phyloP scores from a whole-genome alignment of 495 filamentous ascomycete species.

The Neurospora sp. region DNA sequence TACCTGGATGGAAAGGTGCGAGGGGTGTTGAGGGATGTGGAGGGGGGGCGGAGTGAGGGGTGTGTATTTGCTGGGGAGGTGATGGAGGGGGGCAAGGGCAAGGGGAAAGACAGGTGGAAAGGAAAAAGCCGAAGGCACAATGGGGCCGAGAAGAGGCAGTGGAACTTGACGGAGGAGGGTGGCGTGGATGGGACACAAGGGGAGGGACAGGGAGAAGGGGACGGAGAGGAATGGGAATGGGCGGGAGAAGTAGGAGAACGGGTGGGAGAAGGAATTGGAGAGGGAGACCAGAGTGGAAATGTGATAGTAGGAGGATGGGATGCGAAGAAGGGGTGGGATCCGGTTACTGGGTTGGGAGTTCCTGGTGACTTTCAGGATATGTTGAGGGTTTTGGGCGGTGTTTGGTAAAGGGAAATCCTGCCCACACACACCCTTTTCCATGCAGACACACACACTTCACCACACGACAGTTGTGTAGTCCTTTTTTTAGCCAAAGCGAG shows the following conservation, averaged over 20 bases:
- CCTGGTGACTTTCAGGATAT: neutral
- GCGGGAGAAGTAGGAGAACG: neutral
- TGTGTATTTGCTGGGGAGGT: slow-evolving; percentile 21
- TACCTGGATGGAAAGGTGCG: slow-evolving; percentile 17
- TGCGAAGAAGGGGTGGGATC: neutral
- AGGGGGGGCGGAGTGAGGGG: slow-evolving; percentile 20
- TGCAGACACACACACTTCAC: too few species aligned
- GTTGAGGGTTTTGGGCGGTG: neutral
- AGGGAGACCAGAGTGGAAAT: neutral
- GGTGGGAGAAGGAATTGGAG: neutral
- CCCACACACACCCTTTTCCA: too few species aligned
- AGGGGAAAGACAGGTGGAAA: neutral
- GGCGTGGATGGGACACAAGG: neutral
- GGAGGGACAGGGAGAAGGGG: rapidly evolving
- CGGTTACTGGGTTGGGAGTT: neutral
- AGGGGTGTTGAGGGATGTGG: slow-evolving; percentile 23
- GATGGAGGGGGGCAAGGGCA: neutral
- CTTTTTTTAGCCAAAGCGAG: too few species aligned
- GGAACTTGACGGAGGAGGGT: neutral
- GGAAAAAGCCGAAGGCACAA: neutral
- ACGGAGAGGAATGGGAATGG: neutral
- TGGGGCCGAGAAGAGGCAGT: neutral
- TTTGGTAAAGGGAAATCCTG: neutral
- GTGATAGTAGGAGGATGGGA: neutral
- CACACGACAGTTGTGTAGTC: too few species aligned